Evolutionary conservation across 2,329 filamentous ascomycete genomes (phyloP).

Genomic region (Falciphora oryzae): DNA sequence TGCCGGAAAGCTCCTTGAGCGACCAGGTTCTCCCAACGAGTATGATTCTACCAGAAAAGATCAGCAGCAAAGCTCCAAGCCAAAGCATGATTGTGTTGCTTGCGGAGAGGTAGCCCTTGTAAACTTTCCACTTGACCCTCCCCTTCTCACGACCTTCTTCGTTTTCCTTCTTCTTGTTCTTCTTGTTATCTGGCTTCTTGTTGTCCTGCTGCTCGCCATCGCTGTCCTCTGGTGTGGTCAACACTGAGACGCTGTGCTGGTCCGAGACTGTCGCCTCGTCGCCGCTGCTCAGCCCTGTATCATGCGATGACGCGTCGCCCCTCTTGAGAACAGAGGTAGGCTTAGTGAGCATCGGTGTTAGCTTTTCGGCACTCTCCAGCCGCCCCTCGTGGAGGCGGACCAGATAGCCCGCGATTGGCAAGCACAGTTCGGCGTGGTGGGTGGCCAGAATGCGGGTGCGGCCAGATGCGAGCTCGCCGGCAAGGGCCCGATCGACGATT

Average conservation of each 20-base stretch:
- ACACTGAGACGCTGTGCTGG: neutral
- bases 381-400: constrained; percentile 24
- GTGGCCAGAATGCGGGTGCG: constrained; percentile 61
- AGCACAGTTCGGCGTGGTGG: constrained; percentile 34
- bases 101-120: constrained; percentile 27
- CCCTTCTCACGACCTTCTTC: constrained; percentile 27
- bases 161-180: constrained; percentile 14
- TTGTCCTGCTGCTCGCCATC: constrained; percentile 11
- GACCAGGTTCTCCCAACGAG: constrained; percentile 26
- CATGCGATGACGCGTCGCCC: neutral
- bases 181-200: neutral
- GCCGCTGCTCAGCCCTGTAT: neutral
- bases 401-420: constrained; percentile 24
- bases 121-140: constrained; percentile 28
- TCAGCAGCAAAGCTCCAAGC: constrained; percentile 21
- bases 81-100: constrained; percentile 24
- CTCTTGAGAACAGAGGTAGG: neutral
- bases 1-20: constrained; percentile 27
- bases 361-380: constrained; percentile 19
- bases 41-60: constrained; percentile 18
- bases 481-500: constrained; percentile 46
- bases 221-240: constrained; percentile 6
- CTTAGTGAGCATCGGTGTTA: constrained; percentile 12
- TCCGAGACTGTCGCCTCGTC: constrained; percentile 3
- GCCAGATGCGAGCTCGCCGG: constrained; percentile 41